Evolutionary conservation across 768 basidiomycete genomes (phyloP).

Genomic region (Multifurca ochricompacta): DNA sequence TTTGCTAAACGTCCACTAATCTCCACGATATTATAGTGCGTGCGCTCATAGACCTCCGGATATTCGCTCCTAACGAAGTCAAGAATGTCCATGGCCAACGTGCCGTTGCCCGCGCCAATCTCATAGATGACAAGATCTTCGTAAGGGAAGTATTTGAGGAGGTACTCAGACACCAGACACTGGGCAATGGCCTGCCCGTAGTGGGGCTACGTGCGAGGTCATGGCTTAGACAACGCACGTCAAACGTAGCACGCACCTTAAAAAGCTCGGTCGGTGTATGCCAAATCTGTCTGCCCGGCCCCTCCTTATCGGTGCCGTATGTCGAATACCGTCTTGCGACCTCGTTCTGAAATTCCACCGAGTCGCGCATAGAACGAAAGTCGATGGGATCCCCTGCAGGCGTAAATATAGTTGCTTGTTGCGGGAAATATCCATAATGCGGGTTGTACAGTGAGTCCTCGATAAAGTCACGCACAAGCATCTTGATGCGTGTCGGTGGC

Average conservation of each 20-base stretch:
- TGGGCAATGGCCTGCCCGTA: slow-evolving; percentile 88
- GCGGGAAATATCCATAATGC: slow-evolving; percentile 94
- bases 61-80: slow-evolving; percentile 67
- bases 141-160: slow-evolving; percentile 92
- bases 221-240: slow-evolving; percentile 5
- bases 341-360: slow-evolving; percentile 70
- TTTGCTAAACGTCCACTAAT: slow-evolving; percentile 76
- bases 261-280: slow-evolving; percentile 98
- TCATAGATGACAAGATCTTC: slow-evolving; percentile 96
- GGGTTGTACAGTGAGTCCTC: slow-evolving; percentile 97
- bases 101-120: slow-evolving; percentile 96
- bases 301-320: slow-evolving; percentile 57
- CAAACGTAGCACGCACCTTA: slow-evolving; percentile 51
- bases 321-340: slow-evolving; percentile 70
- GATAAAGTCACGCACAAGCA: slow-evolving; percentile 94
- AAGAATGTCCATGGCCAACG: slow-evolving; percentile 83
- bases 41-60: slow-evolving; percentile 90
- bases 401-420: slow-evolving; percentile 85
- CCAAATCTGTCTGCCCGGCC: slow-evolving; percentile 89
- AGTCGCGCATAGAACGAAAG: slow-evolving; percentile 59
- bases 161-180: slow-evolving; percentile 85
- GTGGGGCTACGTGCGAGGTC: slow-evolving; percentile 57
- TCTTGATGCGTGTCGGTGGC: slow-evolving; percentile 78
- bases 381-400: slow-evolving; percentile 52
- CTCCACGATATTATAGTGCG: slow-evolving; percentile 90